A percentile compares a stretch with the other conserved stretches of the same genome.
phyloP scores from a whole-genome alignment of 2,329 filamentous ascomycete genomes.

The Cytospora piceicola region DNA sequence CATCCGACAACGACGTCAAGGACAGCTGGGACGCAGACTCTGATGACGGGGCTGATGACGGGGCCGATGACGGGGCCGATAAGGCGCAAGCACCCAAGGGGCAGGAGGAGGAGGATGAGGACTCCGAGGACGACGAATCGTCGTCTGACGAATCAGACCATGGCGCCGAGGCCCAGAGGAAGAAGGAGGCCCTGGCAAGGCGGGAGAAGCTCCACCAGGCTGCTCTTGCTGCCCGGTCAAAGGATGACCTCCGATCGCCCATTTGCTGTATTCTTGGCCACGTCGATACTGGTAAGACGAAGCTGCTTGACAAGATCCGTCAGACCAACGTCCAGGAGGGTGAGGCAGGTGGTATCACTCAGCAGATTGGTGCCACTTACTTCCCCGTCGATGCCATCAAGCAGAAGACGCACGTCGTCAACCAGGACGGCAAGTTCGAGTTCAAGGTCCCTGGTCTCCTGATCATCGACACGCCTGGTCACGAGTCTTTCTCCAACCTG shows the following conservation, averaged over 20 bases:
- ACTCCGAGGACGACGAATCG: constrained; percentile 61
- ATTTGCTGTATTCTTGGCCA: constrained; percentile 99
- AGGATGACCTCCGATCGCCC: constrained; percentile 92
- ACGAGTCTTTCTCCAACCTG: constrained; percentile 99
- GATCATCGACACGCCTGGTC: constrained; percentile 96
- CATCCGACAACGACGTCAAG: constrained; percentile 77
- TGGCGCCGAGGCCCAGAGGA: constrained; percentile 66
- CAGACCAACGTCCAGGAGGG: constrained; percentile 99
- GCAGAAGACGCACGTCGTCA: constrained; percentile 92
- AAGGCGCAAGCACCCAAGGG: constrained; percentile 35
- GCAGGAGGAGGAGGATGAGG: constrained; percentile 52
- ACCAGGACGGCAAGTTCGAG: constrained; percentile 85
- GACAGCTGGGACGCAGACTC: constrained; percentile 93
- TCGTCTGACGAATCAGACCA: constrained; percentile 73
- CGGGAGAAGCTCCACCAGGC: constrained; percentile 90
- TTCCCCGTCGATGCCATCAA: constrained; percentile 93
- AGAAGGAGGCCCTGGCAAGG: constrained; percentile 86
- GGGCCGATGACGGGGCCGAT: constrained; percentile 41
- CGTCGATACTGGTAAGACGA: constrained; percentile 99
- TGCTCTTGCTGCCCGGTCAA: constrained; percentile 86
- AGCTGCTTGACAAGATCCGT: constrained; percentile 95
- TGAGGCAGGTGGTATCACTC: constrained; percentile 98
- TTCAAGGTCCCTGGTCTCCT: constrained; percentile 97
- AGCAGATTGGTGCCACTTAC: constrained; percentile 99
- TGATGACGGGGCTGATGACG: constrained; percentile 64